These are phyloP conservation scores for Tolypocladium guangdongense DNA, from an alignment of 2,329 filamentous ascomycete genomes.

Conservation along the genomic window DNA sequence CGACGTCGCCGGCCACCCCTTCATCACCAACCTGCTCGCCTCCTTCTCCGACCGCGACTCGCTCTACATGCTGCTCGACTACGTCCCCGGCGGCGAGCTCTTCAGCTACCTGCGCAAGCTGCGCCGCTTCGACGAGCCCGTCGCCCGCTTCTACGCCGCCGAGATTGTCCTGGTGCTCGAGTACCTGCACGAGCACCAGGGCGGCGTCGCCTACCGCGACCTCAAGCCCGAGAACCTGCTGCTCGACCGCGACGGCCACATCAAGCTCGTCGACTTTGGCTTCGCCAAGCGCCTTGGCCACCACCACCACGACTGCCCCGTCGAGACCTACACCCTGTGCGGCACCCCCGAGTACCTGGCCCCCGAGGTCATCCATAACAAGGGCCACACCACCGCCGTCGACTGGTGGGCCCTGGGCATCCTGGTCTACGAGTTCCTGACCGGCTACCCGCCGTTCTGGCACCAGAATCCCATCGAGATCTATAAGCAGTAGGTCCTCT, in stretches of 20 bases:
- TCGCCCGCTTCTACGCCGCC: constrained; percentile 71
- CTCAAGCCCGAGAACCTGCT: constrained; percentile 77
- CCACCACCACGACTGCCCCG: constrained; percentile 33
- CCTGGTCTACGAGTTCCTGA: constrained; percentile 73
- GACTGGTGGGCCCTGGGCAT: constrained; percentile 87
- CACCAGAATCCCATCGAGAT: constrained; percentile 80
- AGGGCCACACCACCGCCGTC: constrained; percentile 64
- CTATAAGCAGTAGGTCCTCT: constrained; percentile 55
- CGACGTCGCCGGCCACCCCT: constrained; percentile 69
- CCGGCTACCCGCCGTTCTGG: constrained; percentile 80
- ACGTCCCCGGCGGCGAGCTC: constrained; percentile 73
- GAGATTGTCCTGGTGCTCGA: constrained; percentile 76
- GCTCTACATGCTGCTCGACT: constrained; percentile 75
- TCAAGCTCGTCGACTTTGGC: constrained; percentile 77
- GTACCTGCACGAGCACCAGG: constrained; percentile 68
- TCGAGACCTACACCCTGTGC: constrained; percentile 73
- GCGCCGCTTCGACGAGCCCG: constrained; percentile 67
- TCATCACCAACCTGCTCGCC: constrained; percentile 68
- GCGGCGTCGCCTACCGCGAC: constrained; percentile 69
- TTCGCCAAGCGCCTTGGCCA: constrained; percentile 69
- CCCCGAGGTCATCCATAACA: constrained; percentile 75
- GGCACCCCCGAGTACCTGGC: constrained; percentile 78
- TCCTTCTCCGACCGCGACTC: constrained; percentile 73
- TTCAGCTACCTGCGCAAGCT: constrained; percentile 73
- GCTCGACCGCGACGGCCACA: constrained; percentile 65